phyloP scores from a whole-genome alignment of 495 filamentous ascomycete genomes.

The Aspergillus ostianus region DNA sequence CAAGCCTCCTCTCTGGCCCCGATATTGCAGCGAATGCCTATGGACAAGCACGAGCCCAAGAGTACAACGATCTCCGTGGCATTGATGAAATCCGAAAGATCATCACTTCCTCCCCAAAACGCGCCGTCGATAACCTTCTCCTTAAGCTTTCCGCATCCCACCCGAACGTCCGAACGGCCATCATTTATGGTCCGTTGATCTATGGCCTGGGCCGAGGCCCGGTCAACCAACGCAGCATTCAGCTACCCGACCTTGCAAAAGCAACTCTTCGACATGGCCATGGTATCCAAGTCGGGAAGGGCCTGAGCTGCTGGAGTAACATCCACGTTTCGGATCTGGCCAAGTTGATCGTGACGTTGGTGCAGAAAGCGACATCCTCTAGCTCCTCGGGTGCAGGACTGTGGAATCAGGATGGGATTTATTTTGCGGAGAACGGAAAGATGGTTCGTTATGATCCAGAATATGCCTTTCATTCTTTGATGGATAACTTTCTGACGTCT shows the following conservation, averaged over 20 bases:
- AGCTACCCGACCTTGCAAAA: slow-evolving; percentile 52
- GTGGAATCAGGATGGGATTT: slow-evolving; percentile 65
- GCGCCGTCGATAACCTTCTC: slow-evolving; percentile 49
- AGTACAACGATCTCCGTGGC: slow-evolving; percentile 12
- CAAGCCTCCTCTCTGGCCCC: slow-evolving; percentile 7
- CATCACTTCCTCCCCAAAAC: slow-evolving; percentile 39
- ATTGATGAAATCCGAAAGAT: slow-evolving; percentile 24
- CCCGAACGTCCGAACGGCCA: slow-evolving; percentile 51
- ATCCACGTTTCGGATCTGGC: slow-evolving; percentile 63
- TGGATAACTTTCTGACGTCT: not conserved
- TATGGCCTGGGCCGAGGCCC: slow-evolving; percentile 65
- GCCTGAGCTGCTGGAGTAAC: slow-evolving; percentile 58
- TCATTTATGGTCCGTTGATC: slow-evolving; percentile 66
- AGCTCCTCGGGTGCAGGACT: slow-evolving; percentile 41
- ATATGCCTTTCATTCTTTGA: not conserved
- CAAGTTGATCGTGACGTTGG: slow-evolving; percentile 48
- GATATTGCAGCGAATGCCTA: slow-evolving; percentile 10
- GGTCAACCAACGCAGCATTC: slow-evolving; percentile 56
- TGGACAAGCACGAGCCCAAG: slow-evolving; percentile 9
- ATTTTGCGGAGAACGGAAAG: slow-evolving; percentile 58
- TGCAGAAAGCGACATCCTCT: slow-evolving; percentile 49
- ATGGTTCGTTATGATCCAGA: slow-evolving; percentile 30
- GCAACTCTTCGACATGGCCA: slow-evolving; percentile 50
- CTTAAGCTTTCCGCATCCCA: slow-evolving; percentile 23
- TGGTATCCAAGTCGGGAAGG: slow-evolving; percentile 53